Conservation (phyloP, 2,329 filamentous ascomycete species). For the Colletotrichum trifolii region DNA sequence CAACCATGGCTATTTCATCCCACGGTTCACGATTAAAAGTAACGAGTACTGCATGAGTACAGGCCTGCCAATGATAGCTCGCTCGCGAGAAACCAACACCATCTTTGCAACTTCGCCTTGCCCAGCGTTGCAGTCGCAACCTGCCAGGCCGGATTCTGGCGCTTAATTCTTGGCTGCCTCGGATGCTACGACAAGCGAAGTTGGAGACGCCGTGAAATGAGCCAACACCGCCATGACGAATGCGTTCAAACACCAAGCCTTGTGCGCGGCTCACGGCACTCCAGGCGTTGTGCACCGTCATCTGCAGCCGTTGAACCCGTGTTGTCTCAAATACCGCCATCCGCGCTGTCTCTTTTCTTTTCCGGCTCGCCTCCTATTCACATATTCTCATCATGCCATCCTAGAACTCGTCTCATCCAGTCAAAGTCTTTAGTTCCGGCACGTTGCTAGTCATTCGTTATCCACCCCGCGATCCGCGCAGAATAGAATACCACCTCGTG, state of each 20-base stretch:
- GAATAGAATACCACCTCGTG: conserved; percentile 22
- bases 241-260: conserved; percentile 21
- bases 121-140: too few relatives aligned
- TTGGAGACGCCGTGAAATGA: conserved; percentile 14
- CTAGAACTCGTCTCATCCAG: conserved; percentile 18
- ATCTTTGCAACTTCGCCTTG: too few relatives aligned
- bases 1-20: too few relatives aligned
- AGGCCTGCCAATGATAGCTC: too few relatives aligned
- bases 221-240: conserved; percentile 17
- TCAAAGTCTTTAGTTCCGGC: conserved; percentile 24
- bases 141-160: neutral
- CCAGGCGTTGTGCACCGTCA: conserved; percentile 7
- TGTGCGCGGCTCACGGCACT: conserved; percentile 14
- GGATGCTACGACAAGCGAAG: conserved; percentile 8
- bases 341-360: neutral
- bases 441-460: conserved; percentile 31
- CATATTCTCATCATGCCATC: conserved; percentile 11
- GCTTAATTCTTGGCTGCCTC: conserved; percentile 10
- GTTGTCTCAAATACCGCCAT: conserved; percentile 12
- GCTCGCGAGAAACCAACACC: too few relatives aligned
- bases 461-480: conserved; percentile 14
- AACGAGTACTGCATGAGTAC: too few relatives aligned
- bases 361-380: neutral
- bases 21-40: too few relatives aligned
- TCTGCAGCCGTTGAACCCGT: conserved; percentile 3